Conservation (phyloP, 2,329 filamentous ascomycete genomes). For the Neurospora sp. region DNA sequence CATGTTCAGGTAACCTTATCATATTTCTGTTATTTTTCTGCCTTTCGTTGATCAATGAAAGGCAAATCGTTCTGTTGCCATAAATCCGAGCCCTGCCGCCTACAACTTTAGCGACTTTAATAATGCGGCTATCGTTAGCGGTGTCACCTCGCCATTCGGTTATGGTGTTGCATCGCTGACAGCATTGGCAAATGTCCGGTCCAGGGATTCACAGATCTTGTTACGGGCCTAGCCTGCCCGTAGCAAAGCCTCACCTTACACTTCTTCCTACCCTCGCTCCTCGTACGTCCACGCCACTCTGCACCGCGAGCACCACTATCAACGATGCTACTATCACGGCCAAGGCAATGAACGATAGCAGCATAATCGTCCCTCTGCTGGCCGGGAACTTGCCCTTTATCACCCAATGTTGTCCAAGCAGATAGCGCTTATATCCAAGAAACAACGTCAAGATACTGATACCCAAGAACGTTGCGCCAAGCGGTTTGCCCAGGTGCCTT, state of each 20-base stretch:
- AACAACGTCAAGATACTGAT: constrained; percentile 67
- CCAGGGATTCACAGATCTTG: neutral
- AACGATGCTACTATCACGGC: constrained; percentile 51
- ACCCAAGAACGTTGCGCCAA: constrained; percentile 66
- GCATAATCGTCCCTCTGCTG: constrained; percentile 61
- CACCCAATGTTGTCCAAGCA: constrained; percentile 70
- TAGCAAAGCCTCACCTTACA: neutral
- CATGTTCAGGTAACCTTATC: neutral
- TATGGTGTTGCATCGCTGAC: neutral
- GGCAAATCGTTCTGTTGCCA: neutral
- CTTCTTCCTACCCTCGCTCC: neutral
- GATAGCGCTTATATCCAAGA: constrained; percentile 69
- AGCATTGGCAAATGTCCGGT: neutral
- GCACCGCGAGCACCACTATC: constrained; percentile 48
- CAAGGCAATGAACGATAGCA: constrained; percentile 57
- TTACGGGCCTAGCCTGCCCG: neutral
- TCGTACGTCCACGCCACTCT: constrained; percentile 15
- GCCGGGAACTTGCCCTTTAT: constrained; percentile 72
- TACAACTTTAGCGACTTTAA: neutral
- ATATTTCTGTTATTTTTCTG: neutral
- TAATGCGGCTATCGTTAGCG: neutral
- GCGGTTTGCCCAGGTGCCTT: constrained; percentile 58
- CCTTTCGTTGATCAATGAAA: neutral
- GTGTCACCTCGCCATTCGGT: neutral
- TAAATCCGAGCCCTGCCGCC: neutral